Evolutionary conservation across 495 filamentous ascomycete genomes (phyloP), one percentile per base, ranked within the genome.

Genomic region (Poronia punctata): DNA sequence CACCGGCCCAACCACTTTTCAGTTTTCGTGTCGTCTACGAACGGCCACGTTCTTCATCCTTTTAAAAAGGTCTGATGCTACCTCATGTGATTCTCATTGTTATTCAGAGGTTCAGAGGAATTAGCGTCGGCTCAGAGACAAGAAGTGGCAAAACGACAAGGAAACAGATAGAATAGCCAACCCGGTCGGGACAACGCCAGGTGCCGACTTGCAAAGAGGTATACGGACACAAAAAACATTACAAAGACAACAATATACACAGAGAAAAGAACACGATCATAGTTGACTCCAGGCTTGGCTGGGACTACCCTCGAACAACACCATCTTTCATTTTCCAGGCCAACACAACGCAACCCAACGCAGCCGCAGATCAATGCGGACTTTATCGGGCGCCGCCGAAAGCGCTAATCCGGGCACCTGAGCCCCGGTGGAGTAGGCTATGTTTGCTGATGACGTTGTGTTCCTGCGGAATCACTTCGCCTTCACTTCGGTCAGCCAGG

Each of bases 331-430:
- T n/a, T n/a, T n/a, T n/a, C n/a, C n/a, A n/a, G n/a, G n/a, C n/a
- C n/a, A n/a, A n/a, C n/a, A n/a, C n/a, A 26, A 27, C 16, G 17
- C n/a, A 8, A 15, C 18, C 17, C 4, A 10, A 10, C 8, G n/a
- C 12, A 33, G 35, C 18, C n/a, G 21, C 14, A 20, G 9, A 5
- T 3, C 6, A 14, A 16, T 27, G n/a, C n/a, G 27, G 32, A 14
- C 10, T 33, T 53, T 53, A 63, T 33, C 66, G 64, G 29, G 61
- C 57, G 45, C 65, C 59, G 15, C 75, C 75, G 5, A 77, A 63
- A 19, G 75, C 74, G 40, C 69, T 74, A 51, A 79, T 76, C 42
- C 75, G 56, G 15, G 74, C 75, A 26, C 74, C 75, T 11, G 73
- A 74, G 7, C 73, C 65, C 34, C 74, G 56, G 52, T 76, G 73